phyloP scores from a whole-genome alignment of 2,329 filamentous ascomycete species.

The Beauveria sp. region DNA sequence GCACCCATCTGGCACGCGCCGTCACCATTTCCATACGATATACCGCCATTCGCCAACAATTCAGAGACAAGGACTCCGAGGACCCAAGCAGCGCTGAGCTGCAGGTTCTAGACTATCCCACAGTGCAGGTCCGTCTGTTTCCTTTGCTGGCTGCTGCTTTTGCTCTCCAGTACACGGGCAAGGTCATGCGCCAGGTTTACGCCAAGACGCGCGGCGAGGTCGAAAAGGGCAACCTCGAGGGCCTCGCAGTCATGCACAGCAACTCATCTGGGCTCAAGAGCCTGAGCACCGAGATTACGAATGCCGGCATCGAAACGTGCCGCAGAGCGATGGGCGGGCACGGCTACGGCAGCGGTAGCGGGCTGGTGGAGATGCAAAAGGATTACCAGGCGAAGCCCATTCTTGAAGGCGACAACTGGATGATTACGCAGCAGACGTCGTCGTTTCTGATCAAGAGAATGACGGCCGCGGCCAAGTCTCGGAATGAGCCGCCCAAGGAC shows the following conservation, averaged over 20 bases:
- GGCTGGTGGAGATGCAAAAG: conserved; percentile 68
- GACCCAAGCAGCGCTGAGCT: conserved; percentile 54
- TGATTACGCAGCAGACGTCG: conserved; percentile 73
- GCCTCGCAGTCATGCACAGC: conserved; percentile 64
- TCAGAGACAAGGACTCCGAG: conserved; percentile 64
- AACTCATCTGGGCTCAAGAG: conserved; percentile 72
- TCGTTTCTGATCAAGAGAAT: conserved; percentile 63
- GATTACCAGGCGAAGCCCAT: conserved; percentile 65
- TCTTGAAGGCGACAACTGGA: conserved; percentile 77
- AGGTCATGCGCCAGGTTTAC: conserved; percentile 64
- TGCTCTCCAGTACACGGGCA: conserved; percentile 72
- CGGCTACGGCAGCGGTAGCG: conserved; percentile 66
- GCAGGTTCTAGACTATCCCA: conserved; percentile 72
- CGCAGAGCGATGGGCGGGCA: conserved; percentile 71
- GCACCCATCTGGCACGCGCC: conserved; percentile 62
- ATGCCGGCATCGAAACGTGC: conserved; percentile 67
- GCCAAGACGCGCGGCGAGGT: conserved; percentile 50
- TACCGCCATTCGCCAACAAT: conserved; percentile 66
- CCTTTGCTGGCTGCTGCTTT: conserved; percentile 67
- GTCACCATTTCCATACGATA: conserved; percentile 74
- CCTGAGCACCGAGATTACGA: conserved; percentile 62
- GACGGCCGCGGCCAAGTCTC: conserved; percentile 45
- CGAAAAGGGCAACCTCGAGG: conserved; percentile 34
- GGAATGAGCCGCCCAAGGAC: conserved; percentile 48
- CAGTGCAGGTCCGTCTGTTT: conserved; percentile 68